Base-by-base conservation (phyloP, 179 eudicot species). In the Nepenthes alata region DNA sequence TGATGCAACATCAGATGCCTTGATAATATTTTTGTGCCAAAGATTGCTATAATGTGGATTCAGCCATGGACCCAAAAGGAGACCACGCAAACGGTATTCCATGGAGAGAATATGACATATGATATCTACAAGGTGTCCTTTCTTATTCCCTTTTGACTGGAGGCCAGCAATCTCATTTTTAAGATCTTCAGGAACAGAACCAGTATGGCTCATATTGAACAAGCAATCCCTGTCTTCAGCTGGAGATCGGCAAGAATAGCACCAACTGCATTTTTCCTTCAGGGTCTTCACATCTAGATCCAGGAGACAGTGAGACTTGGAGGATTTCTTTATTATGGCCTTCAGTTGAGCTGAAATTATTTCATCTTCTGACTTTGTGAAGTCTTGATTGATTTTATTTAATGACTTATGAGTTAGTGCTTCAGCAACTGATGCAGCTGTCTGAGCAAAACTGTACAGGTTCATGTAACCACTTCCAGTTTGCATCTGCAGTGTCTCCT, bases 251-350 rank as follows among this genome's bases (percentile, higher is more conserved):
- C 99, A 94, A 66, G 85, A 70, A 67, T 83, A 75, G 79, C 99
- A 94, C 99, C 99, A 94, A 47, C 95, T 96, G 81, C 99, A 94
- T 65, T 75, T 85, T 77, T 91, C 99, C 70, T 74, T 85, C 70
- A 67, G 80, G 45, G 74, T 74, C 68, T 77, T 80, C 48, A 38
- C 68, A 66, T 61, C 56, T 6, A 74, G 59, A 56, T 68, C 77
- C 62, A 59, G 72, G 66, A 76, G 68, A 97, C 99, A 94, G 54
- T 72, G 80, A 74, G 80, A 79, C 72, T 80, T 86, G 57, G 74
- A 55, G 37, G 77, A 78, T 56, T 76, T 81, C 67, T 74, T 85
- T 16, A 77, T 52, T 66, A 88, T 81, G 55, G 82, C 79, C 79
- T 91, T 91, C 71, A 81, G 58, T 75, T 94, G 99, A 15, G 75